Percentiles rank a stretch among this genome's conserved stretches.
Evolutionary conservation across 2,329 filamentous ascomycete genomes (phyloP).

Genomic region (Botryotinia convoluta): DNA sequence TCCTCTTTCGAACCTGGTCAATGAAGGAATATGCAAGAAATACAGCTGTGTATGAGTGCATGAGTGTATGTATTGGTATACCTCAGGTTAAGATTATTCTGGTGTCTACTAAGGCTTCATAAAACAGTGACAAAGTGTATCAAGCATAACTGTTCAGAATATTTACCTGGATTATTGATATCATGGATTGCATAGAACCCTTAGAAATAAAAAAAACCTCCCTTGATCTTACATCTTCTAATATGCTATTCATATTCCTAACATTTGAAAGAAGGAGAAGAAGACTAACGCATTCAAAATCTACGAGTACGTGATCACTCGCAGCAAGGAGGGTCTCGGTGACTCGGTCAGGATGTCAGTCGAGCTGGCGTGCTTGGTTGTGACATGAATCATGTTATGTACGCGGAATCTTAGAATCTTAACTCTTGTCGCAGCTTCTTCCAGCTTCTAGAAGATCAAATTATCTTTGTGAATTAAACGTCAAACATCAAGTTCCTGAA

Average conservation of each 20-base stretch:
- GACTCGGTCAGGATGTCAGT: no score
- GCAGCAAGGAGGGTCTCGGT: no score
- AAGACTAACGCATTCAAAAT: no score
- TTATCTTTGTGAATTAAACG: no score
- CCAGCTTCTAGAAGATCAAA: no score
- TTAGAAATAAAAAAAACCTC: background rate
- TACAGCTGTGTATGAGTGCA: background rate
- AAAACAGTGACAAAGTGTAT: background rate
- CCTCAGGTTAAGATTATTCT: background rate
- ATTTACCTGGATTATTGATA: background rate
- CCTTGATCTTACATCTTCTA: background rate
- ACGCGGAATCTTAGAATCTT: no score
- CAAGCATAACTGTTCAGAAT: background rate
- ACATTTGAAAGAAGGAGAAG: no score
- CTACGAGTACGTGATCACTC: no score
- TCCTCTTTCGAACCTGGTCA: background rate
- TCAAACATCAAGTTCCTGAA: no score
- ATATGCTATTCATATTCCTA: background rate
- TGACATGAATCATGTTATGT: no score
- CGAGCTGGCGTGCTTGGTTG: no score
- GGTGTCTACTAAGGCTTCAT: background rate
- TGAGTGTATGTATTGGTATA: background rate
- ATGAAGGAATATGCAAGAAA: accelerated
- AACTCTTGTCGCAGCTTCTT: no score
- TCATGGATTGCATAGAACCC: accelerated